These are phyloP conservation scores for Apiospora malaysiana DNA, from an alignment of 2,329 filamentous ascomycete species.

Conservation along the genomic window DNA sequence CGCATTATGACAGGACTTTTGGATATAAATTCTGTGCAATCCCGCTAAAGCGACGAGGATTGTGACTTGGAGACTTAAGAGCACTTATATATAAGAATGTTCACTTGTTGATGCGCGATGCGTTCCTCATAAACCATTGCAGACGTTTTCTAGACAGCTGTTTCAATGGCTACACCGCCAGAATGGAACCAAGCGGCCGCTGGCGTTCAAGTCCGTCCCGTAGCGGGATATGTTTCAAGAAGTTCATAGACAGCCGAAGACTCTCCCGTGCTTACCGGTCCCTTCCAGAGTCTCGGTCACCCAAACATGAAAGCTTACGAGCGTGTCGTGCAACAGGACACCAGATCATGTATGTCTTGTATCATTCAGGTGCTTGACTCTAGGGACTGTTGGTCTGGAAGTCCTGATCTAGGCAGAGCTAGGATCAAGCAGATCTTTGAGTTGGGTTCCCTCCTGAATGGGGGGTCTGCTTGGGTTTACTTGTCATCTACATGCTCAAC, in stretches of 20 bases:
- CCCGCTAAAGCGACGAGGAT: no score
- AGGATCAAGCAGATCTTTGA: neutral
- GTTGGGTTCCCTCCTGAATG: neutral
- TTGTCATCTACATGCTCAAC: neutral
- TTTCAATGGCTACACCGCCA: neutral
- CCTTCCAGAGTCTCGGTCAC: neutral
- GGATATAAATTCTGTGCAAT: no score
- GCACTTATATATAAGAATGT: no score
- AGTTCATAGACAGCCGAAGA: neutral
- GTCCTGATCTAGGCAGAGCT: neutral
- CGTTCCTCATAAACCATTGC: no score
- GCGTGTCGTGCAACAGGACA: neutral
- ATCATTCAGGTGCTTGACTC: neutral
- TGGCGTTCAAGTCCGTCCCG: neutral
- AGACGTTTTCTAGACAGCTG: no score
- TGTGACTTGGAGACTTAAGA: no score
- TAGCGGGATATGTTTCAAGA: neutral
- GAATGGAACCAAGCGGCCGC: neutral
- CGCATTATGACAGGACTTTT: no score
- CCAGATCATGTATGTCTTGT: neutral
- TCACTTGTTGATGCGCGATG: neutral
- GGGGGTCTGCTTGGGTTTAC: neutral
- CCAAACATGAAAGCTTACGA: neutral
- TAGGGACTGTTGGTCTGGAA: neutral
- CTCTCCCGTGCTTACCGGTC: neutral